These are phyloP conservation scores for Austroboletus niveus DNA, from an alignment of 1,284 basidiomycete species.

Conservation along the genomic window DNA sequence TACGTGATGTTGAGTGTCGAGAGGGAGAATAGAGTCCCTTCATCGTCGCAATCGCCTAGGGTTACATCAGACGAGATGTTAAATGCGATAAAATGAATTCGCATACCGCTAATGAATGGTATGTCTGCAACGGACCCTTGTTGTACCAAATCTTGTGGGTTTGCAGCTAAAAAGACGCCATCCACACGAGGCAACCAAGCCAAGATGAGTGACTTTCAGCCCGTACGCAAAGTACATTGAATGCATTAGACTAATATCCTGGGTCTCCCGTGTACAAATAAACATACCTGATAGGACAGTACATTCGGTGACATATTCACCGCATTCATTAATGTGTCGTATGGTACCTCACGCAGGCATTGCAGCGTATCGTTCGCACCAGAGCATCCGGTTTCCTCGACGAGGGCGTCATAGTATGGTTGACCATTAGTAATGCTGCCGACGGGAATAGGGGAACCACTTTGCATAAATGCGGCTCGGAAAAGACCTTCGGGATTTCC, in stretches of 20 bases:
- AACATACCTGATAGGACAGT: conserved; percentile 44
- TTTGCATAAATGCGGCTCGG: conserved; percentile 36
- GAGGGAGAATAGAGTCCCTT: conserved; percentile 52
- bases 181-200: conserved; percentile 53
- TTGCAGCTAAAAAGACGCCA: conserved; percentile 46
- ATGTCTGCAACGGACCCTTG: conserved; percentile 44
- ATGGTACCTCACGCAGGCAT: conserved; percentile 32
- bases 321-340: conserved; percentile 19
- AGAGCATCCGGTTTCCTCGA: conserved; percentile 20
- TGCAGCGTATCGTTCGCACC: conserved; percentile 25
- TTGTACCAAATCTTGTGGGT: conserved; percentile 40
- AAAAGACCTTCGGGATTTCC: conserved; percentile 31
- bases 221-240: neutral
- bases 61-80: conserved; percentile 35
- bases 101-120: conserved; percentile 43
- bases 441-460: conserved; percentile 21
- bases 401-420: conserved; percentile 23
- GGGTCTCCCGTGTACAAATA: neutral
- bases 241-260: neutral
- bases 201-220: conserved; percentile 36
- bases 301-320: conserved; percentile 25
- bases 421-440: conserved; percentile 26
- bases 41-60: conserved; percentile 48
- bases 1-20: conserved; percentile 39
- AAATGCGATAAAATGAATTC: neutral